Conservation (phyloP, 805 yeast species). For the Candida bentonensis region DNA sequence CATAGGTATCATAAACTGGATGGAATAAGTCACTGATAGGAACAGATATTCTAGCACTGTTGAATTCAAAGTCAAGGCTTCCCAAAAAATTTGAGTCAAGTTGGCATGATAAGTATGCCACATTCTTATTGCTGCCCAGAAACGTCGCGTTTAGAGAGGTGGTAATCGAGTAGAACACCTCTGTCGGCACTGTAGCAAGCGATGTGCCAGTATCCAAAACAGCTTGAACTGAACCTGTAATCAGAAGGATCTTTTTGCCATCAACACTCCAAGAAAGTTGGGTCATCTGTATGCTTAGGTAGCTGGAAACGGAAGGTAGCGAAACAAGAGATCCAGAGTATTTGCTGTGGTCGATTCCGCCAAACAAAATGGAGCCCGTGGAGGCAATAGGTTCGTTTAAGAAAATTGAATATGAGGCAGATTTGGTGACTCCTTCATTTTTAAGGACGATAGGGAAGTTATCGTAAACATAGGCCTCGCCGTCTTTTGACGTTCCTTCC, state of each 20-base stretch:
- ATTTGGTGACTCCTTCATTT: slow-evolving; percentile 41
- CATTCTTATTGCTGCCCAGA: slow-evolving; percentile 15
- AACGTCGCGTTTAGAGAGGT: slow-evolving; percentile 13
- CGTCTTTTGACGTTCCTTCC: slow-evolving; percentile 27
- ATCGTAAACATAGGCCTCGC: slow-evolving; percentile 32
- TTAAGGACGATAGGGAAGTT: slow-evolving; percentile 56
- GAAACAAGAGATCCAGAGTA: slow-evolving; percentile 24
- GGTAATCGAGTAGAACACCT: not conserved
- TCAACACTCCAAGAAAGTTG: slow-evolving; percentile 2
- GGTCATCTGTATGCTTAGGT: not conserved
- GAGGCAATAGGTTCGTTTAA: slow-evolving; percentile 29
- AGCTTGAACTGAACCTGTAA: slow-evolving; percentile 6
- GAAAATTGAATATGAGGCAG: slow-evolving; percentile 50
- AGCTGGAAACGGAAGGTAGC: slow-evolving; percentile 11
- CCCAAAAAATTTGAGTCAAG: too few species aligned
- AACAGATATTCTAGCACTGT: slow-evolving; percentile 34
- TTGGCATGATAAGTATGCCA: too few species aligned
- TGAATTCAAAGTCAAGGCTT: slow-evolving; percentile 32
- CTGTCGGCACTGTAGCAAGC: not conserved
- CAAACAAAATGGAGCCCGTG: slow-evolving; percentile 42
- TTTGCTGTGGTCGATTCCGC: slow-evolving; percentile 38
- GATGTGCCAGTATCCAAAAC: slow-evolving; percentile 14
- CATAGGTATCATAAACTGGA: slow-evolving; percentile 7
- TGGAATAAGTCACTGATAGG: slow-evolving; percentile 23
- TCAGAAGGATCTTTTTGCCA: slow-evolving; percentile 1